Evolutionary conservation across 345 rosid genomes (phyloP).

Genomic region (Eucalyptus tenuipes): DNA sequence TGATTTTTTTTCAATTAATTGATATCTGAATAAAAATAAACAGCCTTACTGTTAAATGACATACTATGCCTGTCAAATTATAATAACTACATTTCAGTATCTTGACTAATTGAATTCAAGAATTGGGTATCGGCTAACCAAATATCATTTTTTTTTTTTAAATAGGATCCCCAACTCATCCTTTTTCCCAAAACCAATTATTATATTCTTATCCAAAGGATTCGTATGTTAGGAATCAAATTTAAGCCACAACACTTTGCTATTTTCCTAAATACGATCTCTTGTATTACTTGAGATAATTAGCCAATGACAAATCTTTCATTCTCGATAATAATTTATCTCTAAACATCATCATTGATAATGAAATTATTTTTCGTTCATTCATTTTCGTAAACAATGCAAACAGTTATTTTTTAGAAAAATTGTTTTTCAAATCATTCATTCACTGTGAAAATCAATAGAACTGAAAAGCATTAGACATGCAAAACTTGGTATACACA

Average conservation of each 20-base stretch:
- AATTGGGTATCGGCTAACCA: background rate
- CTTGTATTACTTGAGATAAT: background rate
- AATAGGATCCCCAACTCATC: background rate
- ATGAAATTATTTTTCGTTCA: background rate
- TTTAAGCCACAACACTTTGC: background rate
- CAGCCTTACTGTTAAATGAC: background rate
- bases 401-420: background rate
- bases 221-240: background rate
- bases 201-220: background rate
- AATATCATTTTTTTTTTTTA: background rate
- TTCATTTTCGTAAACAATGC: no score
- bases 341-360: background rate
- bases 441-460: background rate
- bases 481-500: background rate
- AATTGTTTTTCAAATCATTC: background rate
- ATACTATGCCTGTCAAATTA: background rate
- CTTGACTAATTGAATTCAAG: background rate
- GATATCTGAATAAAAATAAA: background rate
- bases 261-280: background rate
- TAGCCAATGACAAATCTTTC: background rate
- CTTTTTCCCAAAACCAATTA: background rate
- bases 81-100: background rate
- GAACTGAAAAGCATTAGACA: background rate
- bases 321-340: background rate
- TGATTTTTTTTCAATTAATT: background rate